Evolutionary conservation across 345 rosid genomes (phyloP).

Genomic region (Rhizophora mangle): DNA sequence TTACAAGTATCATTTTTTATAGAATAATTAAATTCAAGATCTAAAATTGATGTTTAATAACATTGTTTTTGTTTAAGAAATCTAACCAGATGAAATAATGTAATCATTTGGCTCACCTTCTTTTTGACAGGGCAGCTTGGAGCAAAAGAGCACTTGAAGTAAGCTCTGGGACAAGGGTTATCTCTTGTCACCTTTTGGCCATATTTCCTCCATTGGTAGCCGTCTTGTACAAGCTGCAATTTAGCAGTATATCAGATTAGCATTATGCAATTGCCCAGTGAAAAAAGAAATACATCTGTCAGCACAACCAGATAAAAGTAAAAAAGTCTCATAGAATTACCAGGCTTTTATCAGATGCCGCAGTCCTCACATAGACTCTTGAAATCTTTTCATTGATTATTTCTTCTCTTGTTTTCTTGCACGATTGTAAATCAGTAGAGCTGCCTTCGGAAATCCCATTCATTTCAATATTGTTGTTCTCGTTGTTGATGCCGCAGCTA

Average conservation of each 20-base stretch:
- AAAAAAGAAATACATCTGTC: not conserved
- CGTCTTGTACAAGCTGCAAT: constrained; percentile 83
- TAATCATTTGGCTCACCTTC: constrained; percentile 48
- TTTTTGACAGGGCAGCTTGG: constrained; percentile 94
- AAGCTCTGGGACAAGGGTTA: constrained; percentile 96
- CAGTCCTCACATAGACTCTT: constrained; percentile 56
- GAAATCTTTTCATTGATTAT: constrained; percentile 66
- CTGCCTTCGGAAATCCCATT: constrained; percentile 76
- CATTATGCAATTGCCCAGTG: not conserved
- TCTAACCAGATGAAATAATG: not conserved
- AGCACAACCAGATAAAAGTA: not conserved
- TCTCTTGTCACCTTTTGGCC: constrained; percentile 98
- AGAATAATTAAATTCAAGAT: too few relatives aligned
- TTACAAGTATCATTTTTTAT: too few relatives aligned
- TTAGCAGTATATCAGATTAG: not conserved
- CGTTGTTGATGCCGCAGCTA: constrained; percentile 31
- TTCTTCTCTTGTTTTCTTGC: constrained; percentile 76
- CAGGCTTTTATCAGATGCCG: constrained; percentile 66
- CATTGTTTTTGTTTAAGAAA: too few relatives aligned
- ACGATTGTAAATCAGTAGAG: constrained; percentile 71
- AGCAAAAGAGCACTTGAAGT: constrained; percentile 95
- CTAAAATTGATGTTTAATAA: too few relatives aligned
- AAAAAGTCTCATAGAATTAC: constrained; percentile 39
- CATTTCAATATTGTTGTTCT: constrained; percentile 16
- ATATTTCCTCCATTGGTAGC: constrained; percentile 98